These are phyloP conservation scores for Geosiphon pyriformis DNA, from an alignment of 192 early-diverging fungal species.

Conservation along the genomic window DNA sequence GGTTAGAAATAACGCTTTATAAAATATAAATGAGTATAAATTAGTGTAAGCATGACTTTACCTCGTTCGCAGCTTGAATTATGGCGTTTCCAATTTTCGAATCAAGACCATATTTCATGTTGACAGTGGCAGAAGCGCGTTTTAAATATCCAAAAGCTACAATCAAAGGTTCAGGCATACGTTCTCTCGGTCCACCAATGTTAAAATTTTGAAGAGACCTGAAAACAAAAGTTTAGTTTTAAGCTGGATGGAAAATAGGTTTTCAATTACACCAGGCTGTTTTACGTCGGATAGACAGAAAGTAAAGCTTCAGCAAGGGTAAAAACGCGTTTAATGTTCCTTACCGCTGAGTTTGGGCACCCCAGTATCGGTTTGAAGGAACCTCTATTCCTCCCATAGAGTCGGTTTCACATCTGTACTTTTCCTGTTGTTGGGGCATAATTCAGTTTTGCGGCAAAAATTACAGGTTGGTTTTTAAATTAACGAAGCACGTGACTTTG, in stretches of 20 bases:
- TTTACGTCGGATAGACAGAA: too few relatives aligned
- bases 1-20: too few relatives aligned
- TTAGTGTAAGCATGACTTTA: too few relatives aligned
- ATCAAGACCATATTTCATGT: constrained; percentile 87
- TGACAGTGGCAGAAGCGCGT: constrained; percentile 90
- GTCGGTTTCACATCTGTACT: constrained; percentile 73
- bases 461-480: neutral
- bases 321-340: neutral
- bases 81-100: constrained; percentile 80
- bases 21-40: too few relatives aligned
- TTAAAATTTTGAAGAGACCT: constrained; percentile 96
- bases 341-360: constrained; percentile 92
- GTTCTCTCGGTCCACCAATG: constrained; percentile 87
- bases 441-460: constrained; percentile 23
- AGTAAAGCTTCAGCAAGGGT: too few relatives aligned
- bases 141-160: constrained; percentile 94
- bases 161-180: constrained; percentile 95
- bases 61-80: constrained; percentile 81
- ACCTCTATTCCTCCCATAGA: constrained; percentile 95
- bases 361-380: constrained; percentile 94
- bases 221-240: neutral
- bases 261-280: too few relatives aligned
- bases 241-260: too few relatives aligned
- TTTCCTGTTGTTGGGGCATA: too few relatives aligned
- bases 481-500: neutral